Evolutionary conservation across 306 rosid species (phyloP), one percentile per base, ranked within the genome.

Genomic region (Vachellia pachyceras): DNA sequence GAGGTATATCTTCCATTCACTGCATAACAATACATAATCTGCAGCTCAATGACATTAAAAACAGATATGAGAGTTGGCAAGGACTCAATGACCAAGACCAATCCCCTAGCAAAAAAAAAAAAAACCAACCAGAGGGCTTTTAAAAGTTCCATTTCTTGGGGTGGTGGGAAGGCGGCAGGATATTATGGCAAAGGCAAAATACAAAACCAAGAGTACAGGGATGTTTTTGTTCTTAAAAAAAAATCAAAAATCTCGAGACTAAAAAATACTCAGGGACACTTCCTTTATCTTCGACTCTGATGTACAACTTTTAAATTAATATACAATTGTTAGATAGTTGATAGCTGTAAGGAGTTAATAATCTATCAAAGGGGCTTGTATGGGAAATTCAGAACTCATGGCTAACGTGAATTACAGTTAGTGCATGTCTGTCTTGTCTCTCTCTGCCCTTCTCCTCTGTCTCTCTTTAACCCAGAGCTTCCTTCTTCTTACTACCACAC

Each of bases 21-120:
- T 11, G 99, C 97, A 77, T 93, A 95, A 73, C 96, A 95, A 78
- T 90, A 93, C 97, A 91, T 93, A 75, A 91, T 88, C 97, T 95
- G 92, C 88, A 86, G 44, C 60, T 58, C 69, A 73, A 84, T 74
- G 68, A 57, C 45, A 77, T 23, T 22, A 54, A 45, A 3, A 40
- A 11, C 17, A 60, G 69, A 71, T 76, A 45, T 57, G 12, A 18
- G 70, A 47, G 20, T 29, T 61, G 45, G 1, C 20, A 11, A n/a
- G 47, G 72, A 71, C 77, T 47, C 46, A 11, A 10, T 13, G 50
- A 70, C 46, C 3, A 20, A 10, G 42, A 66, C 23, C 6, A 22
- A 33, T 22, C 17, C 39, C 18, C 22, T 3, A 11, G 10, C n/a
- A n/a, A 74, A 23, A 49, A 44, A 60, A 18, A 76, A 69, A 1